Base-by-base conservation (phyloP, 352 stramenopile genomes). In the Albugo laibachii region DNA sequence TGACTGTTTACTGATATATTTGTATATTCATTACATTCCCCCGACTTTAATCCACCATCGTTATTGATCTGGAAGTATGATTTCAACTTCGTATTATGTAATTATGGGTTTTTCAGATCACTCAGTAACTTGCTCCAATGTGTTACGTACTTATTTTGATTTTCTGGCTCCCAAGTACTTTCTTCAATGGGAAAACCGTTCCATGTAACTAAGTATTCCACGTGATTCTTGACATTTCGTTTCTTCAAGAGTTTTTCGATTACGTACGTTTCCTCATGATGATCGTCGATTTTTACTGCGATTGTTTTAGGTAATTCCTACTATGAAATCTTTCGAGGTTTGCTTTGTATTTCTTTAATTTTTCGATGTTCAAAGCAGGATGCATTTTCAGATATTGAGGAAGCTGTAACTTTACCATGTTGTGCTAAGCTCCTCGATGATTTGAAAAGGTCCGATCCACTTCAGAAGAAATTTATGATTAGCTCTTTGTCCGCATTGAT, bases 231-330 rank as follows among this genome's bases (percentile, higher is more conserved):
- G 15, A 27, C 27, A 16, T 49, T 49, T 40, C 1, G 14, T 12
- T 38, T 27, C 45, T 49, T 49, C 15, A 49, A 38, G 15, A 49
- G 21, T 41, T 13, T 13, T 49, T 49, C 2, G 15, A 49, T 43
- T n/a, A 49, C 31, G 18, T 45, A 49, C 14, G 14, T 14, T 41
- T 41, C 36, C 16, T 41, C 36, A 41, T 16, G 14, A 16, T 41
- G 14, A 41, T 41, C 36, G 16, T 41, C 36, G 14, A 41, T 14
- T 16, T 14, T 16, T 39, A 15, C n/a, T 46, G n/a, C n/a, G n/a
- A n/a, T n/a, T n/a, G n/a, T n/a, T n/a, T n/a, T n/a, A n/a, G n/a
- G n/a, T n/a, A n/a, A n/a, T n/a, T n/a, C n/a, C n/a, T n/a, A n/a
- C n/a, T n/a, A 14, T 41, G 14, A 41, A 41, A 41, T 14, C 36